A percentile compares a stretch with the other conserved stretches of the same genome.
Conservation (phyloP, 306 rosid genomes). For the Pueraria montana region DNA sequence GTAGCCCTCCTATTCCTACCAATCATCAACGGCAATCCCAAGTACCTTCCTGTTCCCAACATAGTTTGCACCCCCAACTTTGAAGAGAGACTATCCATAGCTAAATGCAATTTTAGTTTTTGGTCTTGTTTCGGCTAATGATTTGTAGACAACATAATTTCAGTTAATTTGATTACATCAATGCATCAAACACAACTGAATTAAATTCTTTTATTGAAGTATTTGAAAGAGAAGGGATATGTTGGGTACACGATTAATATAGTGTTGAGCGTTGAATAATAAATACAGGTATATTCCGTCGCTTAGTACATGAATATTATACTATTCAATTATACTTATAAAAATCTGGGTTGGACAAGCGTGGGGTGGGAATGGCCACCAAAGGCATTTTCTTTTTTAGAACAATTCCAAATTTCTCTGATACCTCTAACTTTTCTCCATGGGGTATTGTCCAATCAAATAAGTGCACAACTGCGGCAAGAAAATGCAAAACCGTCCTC, state of each 20-base stretch:
- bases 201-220: too few relatives aligned
- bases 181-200: neutral
- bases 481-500: constrained; percentile 62
- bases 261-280: too few relatives aligned
- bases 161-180: neutral
- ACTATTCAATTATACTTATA: too few relatives aligned
- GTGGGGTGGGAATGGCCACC: constrained; percentile 65
- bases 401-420: constrained; percentile 69
- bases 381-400: constrained; percentile 68
- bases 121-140: neutral
- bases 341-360: constrained; percentile 49
- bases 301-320: too few relatives aligned
- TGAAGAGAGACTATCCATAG: too few relatives aligned
- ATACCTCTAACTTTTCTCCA: constrained; percentile 57
- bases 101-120: neutral
- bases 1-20: too few relatives aligned
- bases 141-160: too few relatives aligned
- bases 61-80: too few relatives aligned
- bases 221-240: too few relatives aligned
- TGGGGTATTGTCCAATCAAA: constrained; percentile 71
- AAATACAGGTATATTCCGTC: too few relatives aligned
- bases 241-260: neutral
- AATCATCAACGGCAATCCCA: too few relatives aligned
- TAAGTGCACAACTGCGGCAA: constrained; percentile 72
- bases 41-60: too few relatives aligned